Evolutionary conservation across 129 eudicot genomes (phyloP).

Genomic region (Escallonia rubra): DNA sequence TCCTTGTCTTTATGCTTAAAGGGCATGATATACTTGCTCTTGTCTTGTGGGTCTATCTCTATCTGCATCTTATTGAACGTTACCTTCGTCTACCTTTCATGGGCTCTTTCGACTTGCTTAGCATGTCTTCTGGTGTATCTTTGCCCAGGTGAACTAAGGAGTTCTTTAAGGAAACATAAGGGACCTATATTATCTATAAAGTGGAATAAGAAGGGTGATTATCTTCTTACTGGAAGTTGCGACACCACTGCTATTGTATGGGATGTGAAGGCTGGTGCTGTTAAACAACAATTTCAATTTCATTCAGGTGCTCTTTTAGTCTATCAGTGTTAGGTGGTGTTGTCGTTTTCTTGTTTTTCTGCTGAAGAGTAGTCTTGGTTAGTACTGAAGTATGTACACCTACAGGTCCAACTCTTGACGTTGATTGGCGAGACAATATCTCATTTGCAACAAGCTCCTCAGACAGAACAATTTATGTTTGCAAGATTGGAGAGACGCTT

Average conservation of each 20-base stretch:
- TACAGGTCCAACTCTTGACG: conserved; percentile 51
- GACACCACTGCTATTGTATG: conserved; percentile 49
- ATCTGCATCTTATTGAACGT: too few species aligned
- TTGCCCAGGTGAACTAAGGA: conserved; percentile 38
- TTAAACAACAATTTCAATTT: conserved; percentile 46
- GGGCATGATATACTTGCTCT: too few species aligned
- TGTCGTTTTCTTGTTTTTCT: not conserved
- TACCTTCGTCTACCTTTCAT: too few species aligned
- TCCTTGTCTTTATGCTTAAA: too few species aligned
- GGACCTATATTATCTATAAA: conserved; percentile 38
- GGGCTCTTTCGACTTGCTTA: not conserved
- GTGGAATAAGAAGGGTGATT: conserved; percentile 60
- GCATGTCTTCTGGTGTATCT: conserved; percentile 9
- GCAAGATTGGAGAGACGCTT: conserved; percentile 33
- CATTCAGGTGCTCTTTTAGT: conserved; percentile 45
- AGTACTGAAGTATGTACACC: conserved; percentile 4
- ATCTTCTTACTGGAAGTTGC: conserved; percentile 52
- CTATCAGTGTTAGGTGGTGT: not conserved
- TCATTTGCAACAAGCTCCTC: conserved; percentile 58
- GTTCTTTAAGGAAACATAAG: conserved; percentile 38
- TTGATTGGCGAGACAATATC: conserved; percentile 56
- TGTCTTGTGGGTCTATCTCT: too few species aligned
- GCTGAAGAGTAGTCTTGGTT: not conserved
- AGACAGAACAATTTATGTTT: conserved; percentile 44
- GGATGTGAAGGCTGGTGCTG: conserved; percentile 31